Percentiles rank a stretch among this genome's conserved stretches.
Conservation (phyloP, 768 basidiomycete species). For the Fomitopsis pulvina region DNA sequence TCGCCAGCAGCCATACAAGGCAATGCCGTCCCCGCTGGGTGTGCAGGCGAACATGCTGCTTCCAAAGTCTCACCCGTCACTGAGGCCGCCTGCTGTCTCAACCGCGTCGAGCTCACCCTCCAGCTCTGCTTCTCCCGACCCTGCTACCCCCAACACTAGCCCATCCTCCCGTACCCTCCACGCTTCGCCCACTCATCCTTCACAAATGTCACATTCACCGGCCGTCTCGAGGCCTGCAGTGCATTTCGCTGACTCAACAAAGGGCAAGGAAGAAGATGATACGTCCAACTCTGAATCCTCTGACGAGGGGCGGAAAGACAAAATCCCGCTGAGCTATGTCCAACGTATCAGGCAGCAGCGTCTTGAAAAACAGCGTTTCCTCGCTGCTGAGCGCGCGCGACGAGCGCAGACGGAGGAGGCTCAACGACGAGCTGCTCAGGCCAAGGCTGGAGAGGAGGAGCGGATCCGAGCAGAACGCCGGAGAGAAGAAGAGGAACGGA, state of each 20-base stretch:
- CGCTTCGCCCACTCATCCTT: background rate
- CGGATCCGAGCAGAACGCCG: conserved; percentile 38
- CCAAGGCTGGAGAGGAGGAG: conserved; percentile 38
- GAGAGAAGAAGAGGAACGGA: conserved; percentile 51
- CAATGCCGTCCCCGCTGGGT: conserved; percentile 24
- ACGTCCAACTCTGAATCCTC: conserved; percentile 5
- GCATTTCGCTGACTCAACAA: conserved; percentile 7
- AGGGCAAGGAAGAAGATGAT: conserved; percentile 3
- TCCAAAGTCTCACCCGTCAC: background rate
- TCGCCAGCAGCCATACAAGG: conserved; percentile 19
- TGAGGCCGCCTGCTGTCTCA: background rate
- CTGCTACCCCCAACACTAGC: background rate
- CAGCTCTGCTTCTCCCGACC: background rate
- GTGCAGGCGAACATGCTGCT: conserved; percentile 11
- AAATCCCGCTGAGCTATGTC: conserved; percentile 62
- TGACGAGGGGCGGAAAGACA: conserved; percentile 56
- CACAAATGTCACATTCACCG: background rate
- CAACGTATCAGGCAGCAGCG: conserved; percentile 66
- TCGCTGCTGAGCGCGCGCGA: conserved; percentile 40
- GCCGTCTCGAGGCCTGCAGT: conserved; percentile 7
- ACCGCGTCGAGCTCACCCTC: background rate
- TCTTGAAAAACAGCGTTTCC: conserved; percentile 64
- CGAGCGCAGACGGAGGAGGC: conserved; percentile 36
- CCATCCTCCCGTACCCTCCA: background rate
- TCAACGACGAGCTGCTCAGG: conserved; percentile 36